Evolutionary conservation across 495 filamentous ascomycete species (phyloP).

Genomic region (Penicillium canescens): DNA sequence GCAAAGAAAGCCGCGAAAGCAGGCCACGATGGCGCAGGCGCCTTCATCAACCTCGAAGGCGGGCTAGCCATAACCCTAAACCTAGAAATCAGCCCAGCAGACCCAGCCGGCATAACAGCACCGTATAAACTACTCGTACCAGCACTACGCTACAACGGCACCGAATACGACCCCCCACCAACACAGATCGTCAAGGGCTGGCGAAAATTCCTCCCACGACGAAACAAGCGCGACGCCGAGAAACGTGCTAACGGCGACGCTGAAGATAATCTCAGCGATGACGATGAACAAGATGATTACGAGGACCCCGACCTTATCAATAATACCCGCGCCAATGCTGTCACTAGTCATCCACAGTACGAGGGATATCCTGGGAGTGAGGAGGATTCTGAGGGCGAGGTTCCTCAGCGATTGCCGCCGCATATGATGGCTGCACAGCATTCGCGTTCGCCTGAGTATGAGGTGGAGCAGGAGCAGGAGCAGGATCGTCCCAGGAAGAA

Average conservation of each 20-base stretch:
- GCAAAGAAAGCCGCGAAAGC: conserved; percentile 38
- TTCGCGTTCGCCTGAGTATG: conserved; percentile 9
- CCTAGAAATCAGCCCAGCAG: conserved; percentile 78
- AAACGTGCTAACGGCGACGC: conserved; percentile 13
- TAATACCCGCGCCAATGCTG: conserved; percentile 29
- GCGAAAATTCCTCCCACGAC: conserved; percentile 41
- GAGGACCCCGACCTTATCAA: conserved; percentile 30
- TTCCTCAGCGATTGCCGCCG: conserved; percentile 19
- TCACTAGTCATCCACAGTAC: conserved; percentile 14
- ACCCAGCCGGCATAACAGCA: conserved; percentile 85
- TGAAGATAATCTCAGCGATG: conserved; percentile 28
- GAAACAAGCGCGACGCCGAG: conserved; percentile 24
- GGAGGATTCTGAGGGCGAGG: conserved; percentile 20
- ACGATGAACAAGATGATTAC: conserved; percentile 27
- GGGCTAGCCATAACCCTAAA: conserved; percentile 85
- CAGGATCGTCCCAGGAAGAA: conserved; percentile 22
- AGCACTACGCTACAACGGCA: conserved; percentile 57
- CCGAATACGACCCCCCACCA: conserved; percentile 41
- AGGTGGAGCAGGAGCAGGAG: conserved; percentile 16
- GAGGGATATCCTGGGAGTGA: conserved; percentile 30
- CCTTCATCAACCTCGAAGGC: conserved; percentile 65
- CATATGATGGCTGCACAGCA: conserved; percentile 17
- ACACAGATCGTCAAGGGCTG: conserved; percentile 42
- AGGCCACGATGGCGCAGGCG: conserved; percentile 42
- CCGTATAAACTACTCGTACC: conserved; percentile 88